Evolutionary conservation across 495 filamentous ascomycete genomes (phyloP), one percentile per base, ranked within the genome.

Genomic region (Pseudomonodictys pantanalensis): DNA sequence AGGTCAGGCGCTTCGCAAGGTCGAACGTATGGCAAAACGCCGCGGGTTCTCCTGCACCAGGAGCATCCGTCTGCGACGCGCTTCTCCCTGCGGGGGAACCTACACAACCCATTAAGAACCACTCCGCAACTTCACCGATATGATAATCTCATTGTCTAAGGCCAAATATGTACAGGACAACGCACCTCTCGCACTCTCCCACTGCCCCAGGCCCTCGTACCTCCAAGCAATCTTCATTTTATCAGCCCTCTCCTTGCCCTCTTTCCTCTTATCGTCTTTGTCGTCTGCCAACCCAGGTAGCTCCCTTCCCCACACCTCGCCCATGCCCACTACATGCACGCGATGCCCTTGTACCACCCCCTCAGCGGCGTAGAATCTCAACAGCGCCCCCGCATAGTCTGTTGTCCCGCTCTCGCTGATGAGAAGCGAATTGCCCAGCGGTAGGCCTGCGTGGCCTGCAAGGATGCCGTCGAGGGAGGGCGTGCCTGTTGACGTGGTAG

Each of bases 171-270:
- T 38, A 62, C 38, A 57, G 17, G 38, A 51, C 35, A 35, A 71
- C 73, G 67, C 62, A 74, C 77, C 85, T 80, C 80, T 80, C 62
- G 79, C 76, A 43, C 77, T 77, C 38, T 78, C 77, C 75, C 83
- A 79, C 52, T 87, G 84, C 22, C 90, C 87, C 60, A 97, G 71
- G 18, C 85, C 82, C 71, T 97, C 92, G 75, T 98, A 98, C 72
- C 93, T 77, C 93, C 93, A 98, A 9, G 93, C 93, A 72, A 98
- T 98, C 76, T 96, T 97, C 93, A 98, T 98, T 71, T 83, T 87
- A 54, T 95, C n/a, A n/a, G n/a, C 90, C 28, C 81, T 78, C 11
- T 67, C 63, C 26, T 59, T 59, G 26, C 49, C 29, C 25, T 42
- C 42, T 53, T 60, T 70, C 38, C 75, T 72, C 33, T 71, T 68